Evolutionary conservation across 805 yeast genomes (phyloP).

Genomic region (Barnettozyma populi): DNA sequence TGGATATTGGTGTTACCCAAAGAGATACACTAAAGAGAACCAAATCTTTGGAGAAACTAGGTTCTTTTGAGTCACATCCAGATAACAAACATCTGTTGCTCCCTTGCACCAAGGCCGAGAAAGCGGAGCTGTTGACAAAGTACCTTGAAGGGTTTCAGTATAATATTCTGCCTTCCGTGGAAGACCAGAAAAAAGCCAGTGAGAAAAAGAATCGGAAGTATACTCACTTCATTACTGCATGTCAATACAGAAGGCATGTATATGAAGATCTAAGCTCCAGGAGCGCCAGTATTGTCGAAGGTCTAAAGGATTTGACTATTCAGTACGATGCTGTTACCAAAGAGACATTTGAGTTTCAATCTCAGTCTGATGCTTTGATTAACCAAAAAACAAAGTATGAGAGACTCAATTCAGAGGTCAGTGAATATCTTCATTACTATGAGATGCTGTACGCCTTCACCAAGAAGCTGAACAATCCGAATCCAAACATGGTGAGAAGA

Average conservation of each 20-base stretch:
- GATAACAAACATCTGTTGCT: slow-evolving; percentile 5
- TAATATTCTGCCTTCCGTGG: slow-evolving; percentile 34
- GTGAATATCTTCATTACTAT: slow-evolving; percentile 49
- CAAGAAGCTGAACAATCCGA: slow-evolving; percentile 61
- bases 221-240: slow-evolving; percentile 27
- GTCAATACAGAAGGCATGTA: slow-evolving; percentile 26
- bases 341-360: slow-evolving; percentile 62
- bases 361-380: slow-evolving; percentile 46
- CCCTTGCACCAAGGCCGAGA: slow-evolving; percentile 32
- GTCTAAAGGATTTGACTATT: slow-evolving; percentile 41
- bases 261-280: slow-evolving; percentile 37
- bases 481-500: slow-evolving; percentile 58
- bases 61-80: neutral
- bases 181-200: slow-evolving; percentile 33
- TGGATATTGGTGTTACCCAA: neutral
- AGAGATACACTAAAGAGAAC: slow-evolving; percentile 10
- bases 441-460: slow-evolving; percentile 69
- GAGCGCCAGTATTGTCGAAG: slow-evolving; percentile 38
- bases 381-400: slow-evolving; percentile 39
- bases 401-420: slow-evolving; percentile 39
- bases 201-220: slow-evolving; percentile 32
- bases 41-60: slow-evolving; percentile 10
- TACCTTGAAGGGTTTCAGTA: slow-evolving; percentile 37
- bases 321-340: slow-evolving; percentile 53
- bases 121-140: slow-evolving; percentile 28